phyloP scores from a whole-genome alignment of 2,329 filamentous ascomycete genomes.

The Drechslerella stenobrocha region DNA sequence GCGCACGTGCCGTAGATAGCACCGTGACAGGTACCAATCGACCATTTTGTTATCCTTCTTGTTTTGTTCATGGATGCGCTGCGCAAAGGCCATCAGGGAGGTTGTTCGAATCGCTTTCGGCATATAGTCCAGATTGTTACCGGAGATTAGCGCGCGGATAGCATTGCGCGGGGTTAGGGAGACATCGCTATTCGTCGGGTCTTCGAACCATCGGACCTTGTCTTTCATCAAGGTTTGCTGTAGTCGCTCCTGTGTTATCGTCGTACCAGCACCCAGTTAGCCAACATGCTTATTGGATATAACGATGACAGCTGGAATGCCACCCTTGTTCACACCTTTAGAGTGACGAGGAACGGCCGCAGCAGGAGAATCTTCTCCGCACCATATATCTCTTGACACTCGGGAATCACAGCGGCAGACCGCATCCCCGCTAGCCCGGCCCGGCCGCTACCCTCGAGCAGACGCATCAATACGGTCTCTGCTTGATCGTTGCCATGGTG shows the following conservation, averaged over 20 bases:
- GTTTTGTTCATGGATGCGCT: constrained; percentile 7
- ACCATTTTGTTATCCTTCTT: constrained; percentile 9
- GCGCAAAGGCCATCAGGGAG: constrained; percentile 66
- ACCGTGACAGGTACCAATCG: constrained; percentile 39
- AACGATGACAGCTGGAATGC: constrained; percentile 27
- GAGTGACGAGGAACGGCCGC: constrained; percentile 46
- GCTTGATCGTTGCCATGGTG: constrained; percentile 91
- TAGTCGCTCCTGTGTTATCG: constrained; percentile 70
- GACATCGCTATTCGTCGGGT: constrained; percentile 76
- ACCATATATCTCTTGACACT: constrained; percentile 75
- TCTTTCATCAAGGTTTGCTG: constrained; percentile 72
- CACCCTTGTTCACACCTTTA: constrained; percentile 52
- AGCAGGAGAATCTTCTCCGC: constrained; percentile 60
- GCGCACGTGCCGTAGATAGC: constrained; percentile 29
- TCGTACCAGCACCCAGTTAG: constrained; percentile 66
- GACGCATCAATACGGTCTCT: constrained; percentile 81
- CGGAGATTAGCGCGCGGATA: constrained; percentile 62
- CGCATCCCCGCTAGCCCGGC: constrained; percentile 74
- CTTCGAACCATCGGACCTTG: constrained; percentile 75
- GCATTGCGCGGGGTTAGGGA: constrained; percentile 81
- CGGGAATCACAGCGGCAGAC: constrained; percentile 70
- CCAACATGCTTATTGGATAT: constrained; percentile 59
- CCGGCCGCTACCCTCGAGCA: constrained; percentile 69
- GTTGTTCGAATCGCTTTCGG: constrained; percentile 71
- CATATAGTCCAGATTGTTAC: constrained; percentile 57